These are phyloP conservation scores for Blastomyces silverae DNA, from an alignment of 2,329 filamentous ascomycete species.

Conservation along the genomic window DNA sequence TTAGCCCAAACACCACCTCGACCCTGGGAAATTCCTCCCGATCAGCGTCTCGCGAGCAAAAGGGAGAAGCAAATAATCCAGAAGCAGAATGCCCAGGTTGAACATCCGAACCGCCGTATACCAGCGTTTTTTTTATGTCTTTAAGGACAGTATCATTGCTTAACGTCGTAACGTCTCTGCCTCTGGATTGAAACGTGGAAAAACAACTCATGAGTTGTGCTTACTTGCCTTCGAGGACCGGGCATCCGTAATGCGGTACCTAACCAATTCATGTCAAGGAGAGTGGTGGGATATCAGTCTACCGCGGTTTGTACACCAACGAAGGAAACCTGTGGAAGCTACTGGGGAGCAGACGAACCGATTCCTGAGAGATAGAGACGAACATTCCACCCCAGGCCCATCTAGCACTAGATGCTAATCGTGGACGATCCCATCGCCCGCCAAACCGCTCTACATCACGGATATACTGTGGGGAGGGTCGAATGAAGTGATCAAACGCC, in stretches of 20 bases:
- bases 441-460: not conserved
- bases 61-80: not conserved
- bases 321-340: not conserved
- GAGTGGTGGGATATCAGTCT: not conserved
- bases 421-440: not conserved
- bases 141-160: not conserved
- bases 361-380: not conserved
- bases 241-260: not conserved
- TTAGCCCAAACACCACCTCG: not conserved
- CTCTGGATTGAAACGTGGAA: not conserved
- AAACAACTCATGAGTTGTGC: not conserved
- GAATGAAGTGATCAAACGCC: not conserved
- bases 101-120: not conserved
- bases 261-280: not conserved
- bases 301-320: not conserved
- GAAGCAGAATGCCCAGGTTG: constrained; percentile 4
- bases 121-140: not conserved
- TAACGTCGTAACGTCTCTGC: not conserved
- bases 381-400: not conserved
- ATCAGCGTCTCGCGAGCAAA: not conserved
- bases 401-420: not conserved
- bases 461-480: not conserved
- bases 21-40: not conserved
- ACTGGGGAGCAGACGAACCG: not conserved
- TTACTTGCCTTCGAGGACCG: not conserved